A percentile compares a stretch with the other conserved stretches of the same genome.
Evolutionary conservation across 2,329 filamentous ascomycete genomes (phyloP).

Genomic region (Pyrenophora tritici-repentis): DNA sequence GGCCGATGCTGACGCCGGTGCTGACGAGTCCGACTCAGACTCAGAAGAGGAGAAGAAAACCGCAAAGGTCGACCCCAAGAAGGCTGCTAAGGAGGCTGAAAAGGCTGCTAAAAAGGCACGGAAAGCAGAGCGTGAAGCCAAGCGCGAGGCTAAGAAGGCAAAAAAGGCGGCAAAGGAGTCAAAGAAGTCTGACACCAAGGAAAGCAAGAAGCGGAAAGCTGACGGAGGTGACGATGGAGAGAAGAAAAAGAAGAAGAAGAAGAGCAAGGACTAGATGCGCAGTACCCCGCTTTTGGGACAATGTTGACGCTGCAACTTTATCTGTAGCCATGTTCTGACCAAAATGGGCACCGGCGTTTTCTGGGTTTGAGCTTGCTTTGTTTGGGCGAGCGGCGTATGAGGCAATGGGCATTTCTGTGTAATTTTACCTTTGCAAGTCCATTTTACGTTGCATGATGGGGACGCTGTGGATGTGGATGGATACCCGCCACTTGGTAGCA

Average conservation of each 20-base stretch:
- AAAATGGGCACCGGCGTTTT: constrained; percentile 26
- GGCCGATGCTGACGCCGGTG: constrained; percentile 45
- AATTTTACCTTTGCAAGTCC: constrained; percentile 13
- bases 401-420: constrained; percentile 18
- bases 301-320: constrained; percentile 6
- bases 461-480: constrained; percentile 24
- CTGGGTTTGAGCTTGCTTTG: constrained; percentile 20
- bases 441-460: constrained; percentile 27
- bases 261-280: constrained; percentile 51
- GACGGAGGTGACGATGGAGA: constrained; percentile 21
- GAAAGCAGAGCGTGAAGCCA: constrained; percentile 46
- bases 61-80: constrained; percentile 34
- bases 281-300: neutral
- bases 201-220: constrained; percentile 54
- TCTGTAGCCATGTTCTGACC: constrained; percentile 18
- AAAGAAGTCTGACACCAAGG: constrained; percentile 61
- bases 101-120: constrained; percentile 53
- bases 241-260: constrained; percentile 70
- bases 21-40: constrained; percentile 44
- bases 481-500: constrained; percentile 28
- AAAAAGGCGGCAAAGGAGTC: constrained; percentile 60
- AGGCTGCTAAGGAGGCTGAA: constrained; percentile 48
- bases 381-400: constrained; percentile 23
- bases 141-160: constrained; percentile 52
- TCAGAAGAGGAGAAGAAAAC: constrained; percentile 41